Conservation (phyloP, 805 yeast genomes). For the Cyberlindnera mycetangii region DNA sequence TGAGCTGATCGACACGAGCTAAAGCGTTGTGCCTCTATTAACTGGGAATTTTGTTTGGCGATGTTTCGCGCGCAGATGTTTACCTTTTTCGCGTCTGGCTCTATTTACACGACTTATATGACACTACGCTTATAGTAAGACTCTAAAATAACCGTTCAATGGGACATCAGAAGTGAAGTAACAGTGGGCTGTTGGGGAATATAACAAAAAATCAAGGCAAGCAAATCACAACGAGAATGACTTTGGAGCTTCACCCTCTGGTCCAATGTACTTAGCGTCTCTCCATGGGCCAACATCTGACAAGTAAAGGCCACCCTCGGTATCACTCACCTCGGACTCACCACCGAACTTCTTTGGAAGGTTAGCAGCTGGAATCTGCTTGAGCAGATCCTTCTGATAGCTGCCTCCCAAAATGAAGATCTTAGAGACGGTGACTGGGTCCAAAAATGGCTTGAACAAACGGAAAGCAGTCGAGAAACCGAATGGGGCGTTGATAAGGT, state of each 20-base stretch:
- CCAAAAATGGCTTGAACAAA: constrained; percentile 88
- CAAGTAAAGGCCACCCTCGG: constrained; percentile 77
- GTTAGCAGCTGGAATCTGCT: constrained; percentile 92
- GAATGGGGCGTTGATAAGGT: constrained; percentile 93
- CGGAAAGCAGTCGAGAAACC: constrained; percentile 95
- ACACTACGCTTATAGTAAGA: background rate
- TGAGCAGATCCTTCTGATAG: constrained; percentile 77
- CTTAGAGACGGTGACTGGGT: constrained; percentile 95
- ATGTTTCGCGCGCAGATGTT: background rate
- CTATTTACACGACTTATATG: background rate
- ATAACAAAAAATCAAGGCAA: background rate
- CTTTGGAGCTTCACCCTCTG: constrained; percentile 91
- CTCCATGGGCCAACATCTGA: constrained; percentile 98
- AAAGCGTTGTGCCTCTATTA: too few relatives aligned
- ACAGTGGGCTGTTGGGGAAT: background rate
- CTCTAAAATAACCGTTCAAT: constrained; percentile 1
- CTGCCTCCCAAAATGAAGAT: constrained; percentile 81
- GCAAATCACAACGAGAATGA: constrained; percentile 32
- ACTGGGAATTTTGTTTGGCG: background rate
- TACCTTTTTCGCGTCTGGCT: background rate
- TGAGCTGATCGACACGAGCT: too few relatives aligned
- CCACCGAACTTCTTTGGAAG: constrained; percentile 94
- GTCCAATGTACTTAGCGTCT: constrained; percentile 82
- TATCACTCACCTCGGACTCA: constrained; percentile 56
- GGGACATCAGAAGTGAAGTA: background rate